A percentile compares a stretch with the other conserved stretches of the same genome.
Conservation (phyloP, 2,329 filamentous ascomycete genomes). For the Penicillium sp. region DNA sequence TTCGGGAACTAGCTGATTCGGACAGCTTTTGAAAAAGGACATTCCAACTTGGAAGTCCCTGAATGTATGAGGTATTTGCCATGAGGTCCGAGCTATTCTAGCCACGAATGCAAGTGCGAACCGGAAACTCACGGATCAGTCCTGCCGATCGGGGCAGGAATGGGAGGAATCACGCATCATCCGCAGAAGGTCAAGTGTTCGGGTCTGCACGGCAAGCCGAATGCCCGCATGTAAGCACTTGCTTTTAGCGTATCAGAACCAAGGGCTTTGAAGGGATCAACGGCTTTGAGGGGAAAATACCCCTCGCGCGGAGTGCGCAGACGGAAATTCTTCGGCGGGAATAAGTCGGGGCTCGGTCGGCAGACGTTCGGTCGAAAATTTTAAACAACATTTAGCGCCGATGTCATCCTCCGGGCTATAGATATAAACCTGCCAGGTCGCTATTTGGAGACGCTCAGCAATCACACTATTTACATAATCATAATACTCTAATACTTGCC, state of each 20-base stretch:
- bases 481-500: not conserved
- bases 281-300: not conserved
- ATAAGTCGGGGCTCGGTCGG: conserved; percentile 1
- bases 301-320: not conserved
- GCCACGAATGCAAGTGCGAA: too few species aligned
- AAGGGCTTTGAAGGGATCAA: not conserved
- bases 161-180: not conserved
- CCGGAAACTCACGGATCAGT: too few species aligned
- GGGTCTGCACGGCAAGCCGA: not conserved
- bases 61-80: too few species aligned
- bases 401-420: not conserved
- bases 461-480: not conserved
- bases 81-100: too few species aligned
- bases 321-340: conserved; percentile 2
- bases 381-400: not conserved
- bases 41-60: too few species aligned
- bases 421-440: conserved; percentile 1
- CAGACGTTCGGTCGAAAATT: conserved; percentile 1
- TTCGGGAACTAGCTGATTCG: too few species aligned
- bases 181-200: not conserved
- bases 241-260: not conserved
- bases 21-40: too few species aligned
- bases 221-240: not conserved
- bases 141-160: too few species aligned
- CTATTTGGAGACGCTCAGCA: not conserved